Evolutionary conservation across 305 asterid genomes (phyloP), one percentile per base, ranked within the genome.

Genomic region (Fraxinus sp.): DNA sequence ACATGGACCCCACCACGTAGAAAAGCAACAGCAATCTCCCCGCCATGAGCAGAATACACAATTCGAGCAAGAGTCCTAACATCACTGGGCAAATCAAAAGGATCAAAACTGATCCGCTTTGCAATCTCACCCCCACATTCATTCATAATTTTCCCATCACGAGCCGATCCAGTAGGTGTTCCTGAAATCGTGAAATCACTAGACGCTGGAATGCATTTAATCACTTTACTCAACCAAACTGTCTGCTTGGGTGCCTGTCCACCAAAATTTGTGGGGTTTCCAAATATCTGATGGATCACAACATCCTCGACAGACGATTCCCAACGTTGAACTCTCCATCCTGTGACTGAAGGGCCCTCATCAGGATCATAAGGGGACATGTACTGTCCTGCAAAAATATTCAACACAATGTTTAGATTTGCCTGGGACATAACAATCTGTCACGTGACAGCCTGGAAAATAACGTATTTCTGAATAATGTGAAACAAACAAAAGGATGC

Each of bases 241-340:
- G 99, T 96, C 91, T 96, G 98, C 87, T 92, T 95, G 68, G 99
- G 99, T 79, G 96, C 89, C 84, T 91, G 98, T 32, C 95, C 97
- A 85, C 95, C 92, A 71, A 95, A 93, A 82, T 88, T 92, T 75
- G 98, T 90, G 82, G 97, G 96, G 88, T 90, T 93, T 62, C 99
- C 99, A 90, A 96, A 96, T 88, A 96, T 93, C 83, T 88, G 98
- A 91, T 96, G 98, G 86, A 96, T 94, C 84, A 96, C 99, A 84
- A 96, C 99, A 87, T 92, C 89, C 92, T 96, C 97, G 55, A 95
- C 95, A 59, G 99, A 90, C 75, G 99, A 95, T 84, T 96, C 99
- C 99, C 99, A 96, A 33, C 99, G 95, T 86, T 95, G 99, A 83
- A 96, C 97, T 91, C 99, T 92, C 99, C 98, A 96, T 83, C 99